Evolutionary conservation across 2,329 filamentous ascomycete genomes (phyloP), one percentile per base, ranked within the genome.

Genomic region (Calonectria naviculata): DNA sequence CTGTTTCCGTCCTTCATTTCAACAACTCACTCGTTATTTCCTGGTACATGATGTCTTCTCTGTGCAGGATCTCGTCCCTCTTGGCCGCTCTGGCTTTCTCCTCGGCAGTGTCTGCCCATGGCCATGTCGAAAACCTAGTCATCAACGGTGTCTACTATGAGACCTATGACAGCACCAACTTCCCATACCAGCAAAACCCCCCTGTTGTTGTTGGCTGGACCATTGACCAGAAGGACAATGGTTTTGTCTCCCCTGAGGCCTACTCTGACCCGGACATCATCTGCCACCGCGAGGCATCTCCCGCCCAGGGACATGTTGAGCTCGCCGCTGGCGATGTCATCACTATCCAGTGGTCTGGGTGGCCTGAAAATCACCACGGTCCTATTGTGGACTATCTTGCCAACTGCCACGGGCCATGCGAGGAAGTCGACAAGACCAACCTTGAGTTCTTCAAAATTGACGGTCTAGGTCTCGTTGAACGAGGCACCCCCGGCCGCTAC

Each of bases 391-490:
- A 87, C 77, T 88, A 86, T 71, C 81, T 88, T 4, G 81, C 84
- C 41, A 85, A 84, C 74, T 82, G 82, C 63, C 82, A 87, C 65
- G 85, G 84, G 6, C 78, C 81, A 2, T 87, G 85, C 71, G 80
- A 83, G 63, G 80, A 68, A 5, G 82, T 83, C 21, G 82, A 86
- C 73, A 86, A 86, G 80, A 81, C 79, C 1, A 61, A 76, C 4
- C 82, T 88, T 19, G 78, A 84, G 67, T 88, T 86, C 80, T 86
- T 86, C 81, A 86, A 86, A 78, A 87, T 87, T 64, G 84, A 85
- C 63, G 83, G 81, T 24, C 80, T 81, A 4, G 83, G 84, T 4
- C 74, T 86, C 21, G 67, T 84, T 24, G 80, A 84, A 56, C 80
- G 83, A 46, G 79, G 78, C 29, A 74, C 71, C 7, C 67, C 81